phyloP scores from a whole-genome alignment of 495 filamentous ascomycete genomes.

The Xylaria flabelliformis region DNA sequence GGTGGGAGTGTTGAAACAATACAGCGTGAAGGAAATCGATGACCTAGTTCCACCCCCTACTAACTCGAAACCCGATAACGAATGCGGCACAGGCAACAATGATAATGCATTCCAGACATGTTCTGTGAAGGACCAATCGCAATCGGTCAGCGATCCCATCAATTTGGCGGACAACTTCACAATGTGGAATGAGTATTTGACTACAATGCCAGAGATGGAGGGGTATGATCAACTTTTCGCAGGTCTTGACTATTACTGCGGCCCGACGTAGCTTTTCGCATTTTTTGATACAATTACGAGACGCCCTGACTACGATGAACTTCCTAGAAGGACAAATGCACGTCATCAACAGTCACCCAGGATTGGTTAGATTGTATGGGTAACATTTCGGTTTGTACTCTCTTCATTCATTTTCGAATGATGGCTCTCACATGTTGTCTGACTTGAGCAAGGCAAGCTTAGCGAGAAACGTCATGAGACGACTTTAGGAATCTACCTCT shows the following conservation, averaged over 20 bases:
- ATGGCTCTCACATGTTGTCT: not conserved
- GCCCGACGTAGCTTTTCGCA: conserved; percentile 9
- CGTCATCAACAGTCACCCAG: too few relatives aligned
- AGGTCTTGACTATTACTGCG: conserved; percentile 26
- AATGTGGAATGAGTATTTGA: conserved; percentile 24
- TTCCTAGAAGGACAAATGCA: not conserved
- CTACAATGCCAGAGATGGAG: conserved; percentile 19
- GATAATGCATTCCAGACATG: not conserved
- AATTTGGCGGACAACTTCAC: conserved; percentile 16
- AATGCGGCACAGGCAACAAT: not conserved
- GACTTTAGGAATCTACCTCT: not conserved
- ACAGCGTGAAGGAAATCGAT: conserved; percentile 15
- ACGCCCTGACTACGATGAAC: not conserved
- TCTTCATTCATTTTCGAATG: not conserved
- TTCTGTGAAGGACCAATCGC: not conserved
- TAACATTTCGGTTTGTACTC: not conserved
- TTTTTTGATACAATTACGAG: not conserved
- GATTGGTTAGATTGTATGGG: not conserved
- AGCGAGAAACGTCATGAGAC: not conserved
- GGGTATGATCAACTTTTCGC: conserved; percentile 24
- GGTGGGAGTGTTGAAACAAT: conserved; percentile 21
- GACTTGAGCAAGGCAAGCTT: not conserved
- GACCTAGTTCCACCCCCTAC: not conserved
- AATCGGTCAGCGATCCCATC: not conserved
- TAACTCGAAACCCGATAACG: not conserved